Evolutionary conservation across 108 stramenopile genomes (phyloP), one percentile per base, ranked within the genome.

Genomic region (Pseudonitzschia delicatissima): DNA sequence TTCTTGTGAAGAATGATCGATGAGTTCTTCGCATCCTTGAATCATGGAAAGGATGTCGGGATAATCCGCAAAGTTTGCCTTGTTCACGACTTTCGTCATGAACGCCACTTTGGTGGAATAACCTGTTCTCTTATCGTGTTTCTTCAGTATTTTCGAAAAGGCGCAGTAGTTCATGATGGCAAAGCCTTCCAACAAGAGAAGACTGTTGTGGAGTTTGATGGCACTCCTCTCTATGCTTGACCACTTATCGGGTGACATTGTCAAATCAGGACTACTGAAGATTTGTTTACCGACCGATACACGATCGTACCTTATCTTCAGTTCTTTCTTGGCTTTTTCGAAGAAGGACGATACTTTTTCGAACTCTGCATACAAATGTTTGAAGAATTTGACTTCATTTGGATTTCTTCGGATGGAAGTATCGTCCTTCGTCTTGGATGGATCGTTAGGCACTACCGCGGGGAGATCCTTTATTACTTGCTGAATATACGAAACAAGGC

Each of bases 111-210:
- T 67, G 21, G 90, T 94, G 12, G 65, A 55, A 63, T 80, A 94
- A 42, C 92, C 91, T 2, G 96, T 96, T 28, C 80, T 71, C 78
- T 97, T 96, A 83, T 98, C 97, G 73, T 98, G 97, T 77, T 97
- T 98, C 73, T 98, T 97, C 59, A 98, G 79, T 49, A 97, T 97
- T 77, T 97, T 98, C 51, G 87, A 87, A 77, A 96, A 97, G 37
- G 87, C 85, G 65, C 93, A 96, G 70, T 96, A 98, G 26, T 95
- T 96, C 93, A 98, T 97, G 71, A 98, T 96, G 29, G 96, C 96
- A 73, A 85, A 98, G 26, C 92, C 96, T 69, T 98, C 97, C 48
- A 98, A 84, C 51, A 96, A 73, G 49, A 98, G 77, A 53, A 98
- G 69, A 71, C 96, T 93, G 67, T 88, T 96, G 73, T 98, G 92